Percentiles rank a stretch among this genome's conserved stretches.
Evolutionary conservation across 139 green algal genomes (phyloP).

Genomic region (Dunaliella sp.): DNA sequence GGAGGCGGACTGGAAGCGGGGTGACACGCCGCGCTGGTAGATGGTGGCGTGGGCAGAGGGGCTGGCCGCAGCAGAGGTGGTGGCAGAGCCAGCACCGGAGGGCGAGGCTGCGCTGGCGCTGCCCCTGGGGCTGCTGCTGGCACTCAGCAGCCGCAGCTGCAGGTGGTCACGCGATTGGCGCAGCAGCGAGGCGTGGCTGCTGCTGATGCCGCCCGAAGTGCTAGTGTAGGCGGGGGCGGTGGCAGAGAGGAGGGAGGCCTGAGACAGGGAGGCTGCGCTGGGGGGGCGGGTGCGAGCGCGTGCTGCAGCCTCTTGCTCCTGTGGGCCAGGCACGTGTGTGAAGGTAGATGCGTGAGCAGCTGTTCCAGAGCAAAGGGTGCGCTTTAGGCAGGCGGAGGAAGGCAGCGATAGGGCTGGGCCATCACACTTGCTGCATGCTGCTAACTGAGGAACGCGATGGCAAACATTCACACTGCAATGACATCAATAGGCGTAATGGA

Average conservation of each 20-base stretch:
- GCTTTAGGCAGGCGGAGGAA: not conserved
- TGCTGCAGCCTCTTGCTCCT: not conserved
- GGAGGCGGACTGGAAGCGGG: not conserved
- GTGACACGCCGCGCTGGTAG: not conserved
- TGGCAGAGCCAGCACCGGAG: not conserved
- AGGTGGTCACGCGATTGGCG: not conserved
- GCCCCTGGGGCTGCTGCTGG: not conserved
- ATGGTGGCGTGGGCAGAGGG: not conserved
- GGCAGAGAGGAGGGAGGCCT: not conserved
- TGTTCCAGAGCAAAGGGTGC: not conserved
- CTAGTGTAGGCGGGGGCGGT: not conserved
- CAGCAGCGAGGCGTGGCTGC: not conserved
- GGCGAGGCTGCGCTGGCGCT: not conserved
- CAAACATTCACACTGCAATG: not conserved
- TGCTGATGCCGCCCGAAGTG: not conserved
- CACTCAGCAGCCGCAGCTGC: not conserved
- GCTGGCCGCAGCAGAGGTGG: not conserved
- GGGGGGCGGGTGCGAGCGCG: not conserved
- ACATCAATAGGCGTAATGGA: too few relatives aligned
- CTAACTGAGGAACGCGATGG: too few relatives aligned
- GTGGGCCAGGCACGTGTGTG: too few relatives aligned
- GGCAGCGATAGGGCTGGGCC: not conserved
- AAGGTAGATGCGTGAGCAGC: not conserved
- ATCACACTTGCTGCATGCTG: not conserved
- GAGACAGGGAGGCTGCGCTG: not conserved